Base-by-base conservation (phyloP, 768 basidiomycete genomes). In the Suillus occidentalis region DNA sequence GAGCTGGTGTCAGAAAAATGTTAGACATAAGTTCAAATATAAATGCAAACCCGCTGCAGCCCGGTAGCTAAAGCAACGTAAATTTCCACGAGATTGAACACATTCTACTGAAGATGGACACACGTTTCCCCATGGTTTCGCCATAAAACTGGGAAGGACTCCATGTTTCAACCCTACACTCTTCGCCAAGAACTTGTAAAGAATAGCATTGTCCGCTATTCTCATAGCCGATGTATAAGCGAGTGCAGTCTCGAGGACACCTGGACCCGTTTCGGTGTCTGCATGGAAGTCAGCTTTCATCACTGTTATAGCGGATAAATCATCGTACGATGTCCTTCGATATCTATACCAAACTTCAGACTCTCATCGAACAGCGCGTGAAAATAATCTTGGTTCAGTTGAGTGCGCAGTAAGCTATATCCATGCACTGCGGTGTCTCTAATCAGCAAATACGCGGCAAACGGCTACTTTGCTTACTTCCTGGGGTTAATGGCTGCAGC, bases 81-180 rank as follows among this genome's bases (percentile, higher is more conserved):
- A 34, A 63, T 65, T 16, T 67, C 42, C 60, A 47, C 62, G 31
- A 55, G 39, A 61, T 37, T 9, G 64, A 52, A 71, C 40, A 57
- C 57, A 34, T 40, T 22, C 40, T 45, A 49, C 20, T 62, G 6
- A 37, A 6, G 45, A 36, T 28, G 3, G 57, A 63, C 90, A 72
- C 72, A 95, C 95, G 72, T 94, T 89, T 39, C 89, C 89, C 92
- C 94, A 97, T 31, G 96, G 96, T 71, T 98, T 98, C 0, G 96
- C 95, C 97, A 98, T 99, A 78, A 99, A 99, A 65, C 94, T 97
- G 1, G 97, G 97, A 45, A 94, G 85, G 63, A 99, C 82, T 10
- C 91, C 92, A 68, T 91, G 83, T 73, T 89, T 87, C 85, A 97
- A 92, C 0, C 97, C 97, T 2, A 97, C 79, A 65, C 94, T 94